Base-by-base conservation (phyloP, 75 land plant genomes). In the Picea sitchensis region DNA sequence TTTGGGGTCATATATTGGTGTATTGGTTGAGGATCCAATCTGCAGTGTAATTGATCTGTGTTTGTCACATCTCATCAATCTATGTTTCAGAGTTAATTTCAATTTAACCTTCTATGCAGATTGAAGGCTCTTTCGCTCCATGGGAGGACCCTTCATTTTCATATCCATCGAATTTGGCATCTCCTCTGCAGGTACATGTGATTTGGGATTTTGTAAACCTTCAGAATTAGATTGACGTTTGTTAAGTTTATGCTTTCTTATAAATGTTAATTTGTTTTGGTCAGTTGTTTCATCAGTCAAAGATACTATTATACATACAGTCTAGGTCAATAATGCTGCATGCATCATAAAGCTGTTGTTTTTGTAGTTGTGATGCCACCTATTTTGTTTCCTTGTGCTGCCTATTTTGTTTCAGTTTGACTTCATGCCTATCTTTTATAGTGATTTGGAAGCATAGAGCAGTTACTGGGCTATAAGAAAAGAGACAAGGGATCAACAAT, bases 131-230 rank as follows among this genome's bases (percentile, higher is more conserved):
- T 64, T 84, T 79, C 83, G 90, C 95, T 58, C 98, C 93, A 17
- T 96, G 99, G 99, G 99, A 96, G 77, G 98, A 96, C 80, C 76
- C 74, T 12, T 83, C 89, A 58, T 96, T 96, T 57, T 26, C 79
- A 1, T 96, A 96, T 75, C 99, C 99, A 76, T 82, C 90, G 59
- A 96, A 94, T 81, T 83, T 96, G 82, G 99, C 99, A 76, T 80
- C 98, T 20, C 99, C 98, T 30, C 80, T 96, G 62, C 79, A 87
- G 89, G 89, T 87, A 57, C 73, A 62, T 36, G 54, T 41, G n/a
- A 71, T 20, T 20, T 41, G 18, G 3, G 20, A 38, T 8, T 71
- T 71, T 69, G 14, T 7, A 20, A 71, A 0, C 18, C 20, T n/a
- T 11, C 3, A 11, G 8, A 71, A 47, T 41, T 41, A 17, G 20